Evolutionary conservation across 768 basidiomycete species (phyloP).

Genomic region (Rhodotorula paludigena): DNA sequence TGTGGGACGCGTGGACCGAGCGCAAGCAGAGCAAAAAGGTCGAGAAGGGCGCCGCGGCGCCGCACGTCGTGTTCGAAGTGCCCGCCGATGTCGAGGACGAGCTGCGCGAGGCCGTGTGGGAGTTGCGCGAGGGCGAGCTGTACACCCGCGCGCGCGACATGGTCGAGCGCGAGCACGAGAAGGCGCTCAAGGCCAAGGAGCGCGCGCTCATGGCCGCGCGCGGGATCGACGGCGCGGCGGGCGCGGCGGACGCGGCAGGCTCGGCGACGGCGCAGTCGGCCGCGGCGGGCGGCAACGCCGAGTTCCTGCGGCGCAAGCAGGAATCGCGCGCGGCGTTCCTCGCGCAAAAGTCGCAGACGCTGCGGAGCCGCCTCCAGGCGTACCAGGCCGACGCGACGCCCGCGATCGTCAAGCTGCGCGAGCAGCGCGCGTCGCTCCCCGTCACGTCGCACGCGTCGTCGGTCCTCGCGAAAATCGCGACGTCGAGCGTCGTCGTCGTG

Average conservation of each 20-base stretch:
- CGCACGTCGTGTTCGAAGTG: slow-evolving; percentile 54
- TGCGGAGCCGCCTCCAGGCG: slow-evolving; percentile 55
- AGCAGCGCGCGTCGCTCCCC: slow-evolving; percentile 64
- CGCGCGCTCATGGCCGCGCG: slow-evolving; percentile 4
- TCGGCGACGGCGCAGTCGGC: slow-evolving; percentile 11
- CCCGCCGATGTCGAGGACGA: slow-evolving; percentile 62
- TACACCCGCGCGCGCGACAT: slow-evolving; percentile 32
- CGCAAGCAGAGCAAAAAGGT: slow-evolving; percentile 63
- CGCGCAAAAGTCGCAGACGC: slow-evolving; percentile 57
- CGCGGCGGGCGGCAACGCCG: slow-evolving; percentile 22
- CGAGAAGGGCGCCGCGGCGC: slow-evolving; percentile 54
- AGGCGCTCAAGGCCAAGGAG: slow-evolving; percentile 20
- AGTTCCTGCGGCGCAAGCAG: background rate
- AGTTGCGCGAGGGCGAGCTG: slow-evolving; percentile 29
- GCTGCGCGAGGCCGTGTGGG: slow-evolving; percentile 58
- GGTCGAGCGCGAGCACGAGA: slow-evolving; percentile 28
- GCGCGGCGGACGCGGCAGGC: background rate
- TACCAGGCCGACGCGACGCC: slow-evolving; percentile 59
- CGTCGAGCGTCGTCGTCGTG: slow-evolving; percentile 78
- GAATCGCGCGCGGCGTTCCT: slow-evolving; percentile 39
- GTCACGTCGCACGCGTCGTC: slow-evolving; percentile 65
- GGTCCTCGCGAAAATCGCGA: slow-evolving; percentile 63
- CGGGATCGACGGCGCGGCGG: background rate
- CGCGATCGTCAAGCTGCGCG: slow-evolving; percentile 61
- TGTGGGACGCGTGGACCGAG: slow-evolving; percentile 67